These are phyloP conservation scores for Candida broadrunensis DNA, from an alignment of 805 yeast genomes.

Conservation along the genomic window DNA sequence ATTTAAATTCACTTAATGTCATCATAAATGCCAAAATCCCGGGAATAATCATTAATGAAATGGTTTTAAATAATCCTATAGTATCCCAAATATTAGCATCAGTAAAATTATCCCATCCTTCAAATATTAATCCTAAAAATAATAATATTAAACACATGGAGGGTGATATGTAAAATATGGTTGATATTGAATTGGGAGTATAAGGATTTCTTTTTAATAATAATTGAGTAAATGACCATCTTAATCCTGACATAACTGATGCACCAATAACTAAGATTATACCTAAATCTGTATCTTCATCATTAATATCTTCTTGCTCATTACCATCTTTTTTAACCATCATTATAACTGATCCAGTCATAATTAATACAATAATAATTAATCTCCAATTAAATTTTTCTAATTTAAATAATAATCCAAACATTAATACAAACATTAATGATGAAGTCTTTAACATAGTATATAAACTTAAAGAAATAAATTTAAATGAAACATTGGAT, in stretches of 20 bases:
- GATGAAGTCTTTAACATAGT: slow-evolving; percentile 92
- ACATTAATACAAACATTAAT: slow-evolving; percentile 81
- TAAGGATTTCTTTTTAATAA: slow-evolving; percentile 56
- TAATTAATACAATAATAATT: slow-evolving; percentile 64
- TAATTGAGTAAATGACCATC: slow-evolving; percentile 95
- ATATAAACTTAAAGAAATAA: slow-evolving; percentile 77
- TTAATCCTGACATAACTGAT: slow-evolving; percentile 78
- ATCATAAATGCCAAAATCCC: slow-evolving; percentile 85
- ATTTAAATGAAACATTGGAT: slow-evolving; percentile 79
- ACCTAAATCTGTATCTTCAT: slow-evolving; percentile 45
- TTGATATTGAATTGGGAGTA: slow-evolving; percentile 73
- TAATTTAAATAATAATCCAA: slow-evolving; percentile 78
- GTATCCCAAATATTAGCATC: slow-evolving; percentile 60
- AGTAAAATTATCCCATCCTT: slow-evolving; percentile 58
- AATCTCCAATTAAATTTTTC: slow-evolving; percentile 73
- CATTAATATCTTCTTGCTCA: background rate
- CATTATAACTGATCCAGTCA: slow-evolving; percentile 82
- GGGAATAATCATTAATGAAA: slow-evolving; percentile 66
- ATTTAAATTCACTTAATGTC: slow-evolving; percentile 84
- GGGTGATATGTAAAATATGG: slow-evolving; percentile 84
- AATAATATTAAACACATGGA: slow-evolving; percentile 68
- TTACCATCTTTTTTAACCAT: slow-evolving; percentile 60
- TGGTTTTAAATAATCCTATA: slow-evolving; percentile 55
- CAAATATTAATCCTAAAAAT: slow-evolving; percentile 61
- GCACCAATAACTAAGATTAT: slow-evolving; percentile 72